Percentiles rank a stretch among this genome's conserved stretches.
Conservation (phyloP, 345 rosid genomes). For the Camelina hispida region DNA sequence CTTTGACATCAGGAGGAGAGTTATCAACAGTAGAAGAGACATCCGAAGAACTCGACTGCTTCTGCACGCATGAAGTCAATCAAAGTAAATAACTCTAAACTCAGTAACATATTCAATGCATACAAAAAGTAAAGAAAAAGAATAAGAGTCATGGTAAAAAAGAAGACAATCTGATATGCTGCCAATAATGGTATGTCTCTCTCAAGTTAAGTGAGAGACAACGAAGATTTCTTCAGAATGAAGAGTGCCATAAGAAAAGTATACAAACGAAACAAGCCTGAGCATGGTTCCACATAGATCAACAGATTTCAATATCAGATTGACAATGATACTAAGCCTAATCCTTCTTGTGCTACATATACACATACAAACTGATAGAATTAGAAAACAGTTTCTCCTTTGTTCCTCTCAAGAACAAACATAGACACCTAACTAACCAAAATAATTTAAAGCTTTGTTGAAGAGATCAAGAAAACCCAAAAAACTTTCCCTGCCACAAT, state of each 20-base stretch:
- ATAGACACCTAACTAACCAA: neutral
- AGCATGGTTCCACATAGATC: neutral
- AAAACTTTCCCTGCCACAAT: neutral
- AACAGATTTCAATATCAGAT: neutral
- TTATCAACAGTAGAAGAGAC: conserved; percentile 48
- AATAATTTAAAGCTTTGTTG: neutral
- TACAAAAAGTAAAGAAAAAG: neutral
- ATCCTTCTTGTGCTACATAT: conserved; percentile 2
- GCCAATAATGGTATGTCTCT: neutral
- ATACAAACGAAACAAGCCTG: conserved; percentile 1
- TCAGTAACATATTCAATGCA: conserved; percentile 33
- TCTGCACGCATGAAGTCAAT: conserved; percentile 47
- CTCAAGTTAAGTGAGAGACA: neutral
- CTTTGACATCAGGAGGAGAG: conserved; percentile 50
- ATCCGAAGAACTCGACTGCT: conserved; percentile 45
- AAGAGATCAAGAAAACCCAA: neutral
- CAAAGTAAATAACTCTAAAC: conserved; percentile 1
- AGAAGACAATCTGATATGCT: neutral
- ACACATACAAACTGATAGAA: neutral
- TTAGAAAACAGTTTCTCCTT: neutral
- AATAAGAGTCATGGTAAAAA: neutral
- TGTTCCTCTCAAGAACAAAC: neutral
- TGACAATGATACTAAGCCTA: neutral
- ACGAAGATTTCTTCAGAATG: neutral
- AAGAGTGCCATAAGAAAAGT: neutral